Percentiles rank a stretch among this genome's conserved stretches.
Evolutionary conservation across 1,284 basidiomycete species (phyloP).

Genomic region (Cerioporus squamosus): DNA sequence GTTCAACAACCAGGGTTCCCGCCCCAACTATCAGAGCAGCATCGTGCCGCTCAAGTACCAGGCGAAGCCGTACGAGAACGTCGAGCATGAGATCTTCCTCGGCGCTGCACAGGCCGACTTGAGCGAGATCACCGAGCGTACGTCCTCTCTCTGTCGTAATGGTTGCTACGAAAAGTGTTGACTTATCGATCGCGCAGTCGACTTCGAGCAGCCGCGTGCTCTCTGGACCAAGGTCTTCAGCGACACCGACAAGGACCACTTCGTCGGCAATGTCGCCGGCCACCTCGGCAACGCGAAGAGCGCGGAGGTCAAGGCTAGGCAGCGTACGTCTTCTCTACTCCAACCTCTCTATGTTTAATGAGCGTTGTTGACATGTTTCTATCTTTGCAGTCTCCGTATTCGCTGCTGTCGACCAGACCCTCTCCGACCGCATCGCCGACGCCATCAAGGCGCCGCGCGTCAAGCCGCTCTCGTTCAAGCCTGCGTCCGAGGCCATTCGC

Average conservation of each 20-base stretch:
- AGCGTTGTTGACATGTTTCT: not conserved
- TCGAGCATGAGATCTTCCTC: conserved; percentile 76
- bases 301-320: conserved; percentile 65
- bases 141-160: conserved; percentile 34
- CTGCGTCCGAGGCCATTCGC: conserved; percentile 58
- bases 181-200: conserved; percentile 49
- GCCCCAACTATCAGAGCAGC: conserved; percentile 87
- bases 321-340: conserved; percentile 54
- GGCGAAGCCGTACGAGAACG: conserved; percentile 43
- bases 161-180: not conserved
- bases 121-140: conserved; percentile 78
- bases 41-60: conserved; percentile 61
- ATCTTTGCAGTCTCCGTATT: conserved; percentile 70
- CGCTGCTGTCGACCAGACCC: conserved; percentile 73
- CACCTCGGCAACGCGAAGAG: conserved; percentile 75
- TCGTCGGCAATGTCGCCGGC: conserved; percentile 78
- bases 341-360: not conserved
- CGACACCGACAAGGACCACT: conserved; percentile 68
- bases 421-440: conserved; percentile 77
- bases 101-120: conserved; percentile 78
- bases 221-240: conserved; percentile 82
- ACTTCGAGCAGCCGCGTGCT: conserved; percentile 90
- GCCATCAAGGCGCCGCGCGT: conserved; percentile 66
- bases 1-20: conserved; percentile 78
- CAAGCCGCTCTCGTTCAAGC: conserved; percentile 64